phyloP scores from a whole-genome alignment of 2,329 filamentous ascomycete genomes.

The Trichothecium sympodiale region DNA sequence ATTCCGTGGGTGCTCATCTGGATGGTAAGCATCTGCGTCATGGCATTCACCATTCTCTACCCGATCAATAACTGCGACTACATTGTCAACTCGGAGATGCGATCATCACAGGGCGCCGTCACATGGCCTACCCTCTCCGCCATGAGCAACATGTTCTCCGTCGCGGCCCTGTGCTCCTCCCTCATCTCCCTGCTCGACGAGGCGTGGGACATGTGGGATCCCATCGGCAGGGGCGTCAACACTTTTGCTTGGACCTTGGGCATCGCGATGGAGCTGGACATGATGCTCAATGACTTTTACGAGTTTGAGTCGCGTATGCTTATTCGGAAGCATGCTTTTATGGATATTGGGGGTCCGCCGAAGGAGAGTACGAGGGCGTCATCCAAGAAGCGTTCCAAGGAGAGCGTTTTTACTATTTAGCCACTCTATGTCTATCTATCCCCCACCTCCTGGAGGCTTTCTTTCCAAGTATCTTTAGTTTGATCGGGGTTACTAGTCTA shows the following conservation, averaged over 20 bases:
- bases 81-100: constrained; percentile 6
- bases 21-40: constrained; percentile 5
- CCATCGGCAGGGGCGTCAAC: constrained; percentile 11
- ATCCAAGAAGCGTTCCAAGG: not conserved
- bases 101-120: not conserved
- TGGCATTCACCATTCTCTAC: constrained; percentile 6
- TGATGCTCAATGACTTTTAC: constrained; percentile 15
- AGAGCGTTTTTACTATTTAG: not conserved
- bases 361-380: not conserved
- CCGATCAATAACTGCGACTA: constrained; percentile 11
- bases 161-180: constrained; percentile 2
- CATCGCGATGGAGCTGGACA: constrained; percentile 16
- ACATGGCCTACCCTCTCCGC: too few relatives aligned
- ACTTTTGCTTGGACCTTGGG: constrained; percentile 14
- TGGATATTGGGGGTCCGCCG: not conserved
- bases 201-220: constrained; percentile 15
- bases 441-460: too few relatives aligned
- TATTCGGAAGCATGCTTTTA: constrained; percentile 8
- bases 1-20: constrained; percentile 10
- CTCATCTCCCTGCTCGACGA: constrained; percentile 11
- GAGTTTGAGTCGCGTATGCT: constrained; percentile 8
- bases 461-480: too few relatives aligned
- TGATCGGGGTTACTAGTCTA: too few relatives aligned
- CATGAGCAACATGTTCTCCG: constrained; percentile 1
- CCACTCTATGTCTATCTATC: too few relatives aligned